These are phyloP conservation scores for Taphrina communis DNA, from an alignment of 1,139 yeast species.

Conservation along the genomic window DNA sequence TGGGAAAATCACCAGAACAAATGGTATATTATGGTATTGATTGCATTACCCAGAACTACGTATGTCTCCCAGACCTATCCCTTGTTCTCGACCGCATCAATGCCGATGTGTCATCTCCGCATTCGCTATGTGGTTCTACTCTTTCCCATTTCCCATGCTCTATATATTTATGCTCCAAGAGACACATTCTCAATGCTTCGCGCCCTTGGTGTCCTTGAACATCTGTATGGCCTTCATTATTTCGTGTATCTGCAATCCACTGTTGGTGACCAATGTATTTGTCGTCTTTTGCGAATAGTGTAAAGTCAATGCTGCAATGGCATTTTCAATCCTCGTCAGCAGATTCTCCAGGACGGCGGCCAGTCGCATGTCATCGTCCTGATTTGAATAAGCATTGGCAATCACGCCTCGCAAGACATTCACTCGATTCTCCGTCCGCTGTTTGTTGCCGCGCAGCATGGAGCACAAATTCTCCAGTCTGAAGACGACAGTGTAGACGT, in stretches of 20 bases:
- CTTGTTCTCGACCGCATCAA: too few species aligned
- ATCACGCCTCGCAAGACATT: conserved; percentile 29
- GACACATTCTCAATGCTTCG: neutral
- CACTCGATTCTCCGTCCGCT: conserved; percentile 31
- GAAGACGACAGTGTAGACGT: conserved; percentile 29
- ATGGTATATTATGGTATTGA: too few species aligned
- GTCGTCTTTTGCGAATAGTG: conserved; percentile 25
- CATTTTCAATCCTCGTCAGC: conserved; percentile 37
- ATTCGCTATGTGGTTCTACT: neutral
- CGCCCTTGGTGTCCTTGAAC: neutral
- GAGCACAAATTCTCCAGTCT: conserved; percentile 39
- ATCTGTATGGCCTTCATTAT: conserved; percentile 4
- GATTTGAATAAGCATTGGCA: conserved; percentile 23
- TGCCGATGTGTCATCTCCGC: neutral
- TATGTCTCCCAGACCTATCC: too few species aligned
- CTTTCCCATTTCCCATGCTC: neutral
- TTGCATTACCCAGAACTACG: too few species aligned
- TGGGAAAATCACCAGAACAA: too few species aligned
- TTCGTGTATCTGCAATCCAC: conserved; percentile 9
- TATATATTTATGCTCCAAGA: neutral
- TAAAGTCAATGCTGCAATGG: conserved; percentile 33
- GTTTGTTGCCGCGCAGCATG: conserved; percentile 32
- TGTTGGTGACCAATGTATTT: conserved; percentile 2
- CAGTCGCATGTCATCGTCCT: conserved; percentile 35
- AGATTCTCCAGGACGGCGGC: conserved; percentile 39